Evolutionary conservation across 176 grass and related monocot genomes (phyloP), one percentile per base, ranked within the genome.

Genomic region (Triticum monococcum): DNA sequence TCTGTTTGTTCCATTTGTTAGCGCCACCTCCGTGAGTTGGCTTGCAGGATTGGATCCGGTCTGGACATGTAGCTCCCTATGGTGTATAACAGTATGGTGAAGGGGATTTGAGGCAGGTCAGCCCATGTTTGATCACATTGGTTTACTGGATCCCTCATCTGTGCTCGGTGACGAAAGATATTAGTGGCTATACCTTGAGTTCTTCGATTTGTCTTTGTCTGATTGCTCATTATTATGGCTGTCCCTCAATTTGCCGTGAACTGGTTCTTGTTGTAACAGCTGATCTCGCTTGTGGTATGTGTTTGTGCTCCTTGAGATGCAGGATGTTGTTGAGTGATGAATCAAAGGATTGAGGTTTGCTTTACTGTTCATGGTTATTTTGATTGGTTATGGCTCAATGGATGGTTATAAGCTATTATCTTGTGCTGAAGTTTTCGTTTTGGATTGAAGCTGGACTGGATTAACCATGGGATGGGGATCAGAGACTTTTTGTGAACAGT

Each of bases 81-180:
- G 46, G 4, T 50, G 13, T 50, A 16, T 41, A 5, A 50, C 13
- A 50, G 4, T 57, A 59, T 68, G 8, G 33, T 25, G 5, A 68
- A 45, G 62, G 23, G 38, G 43, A 28, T 40, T 23, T 26, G 71
- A 26, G 12, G 71, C 50, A 89, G 83, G 88, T 89, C 69, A 89
- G 88, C 14, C 50, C 50, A 17, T 18, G 50, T 54, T 54, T 54
- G 50, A 16, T 54, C 50, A 54, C 17, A 68, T 20, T 8, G 35
- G 66, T 36, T 46, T 46, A 46, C 43, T 46, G 43, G 43, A 46
- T 46, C 43, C 43, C 12, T 46, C 43, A 46, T 46, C 43, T 46
- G 43, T 46, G 43, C 50, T 54, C 50, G 16, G 16, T 54, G 50
- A 54, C 13, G 16, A 6, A 17, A 54, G 50, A 18, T 54, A 18